A percentile compares a stretch with the other conserved stretches of the same genome.
Conservation (phyloP, 345 rosid genomes). For the Trapa incisa region DNA sequence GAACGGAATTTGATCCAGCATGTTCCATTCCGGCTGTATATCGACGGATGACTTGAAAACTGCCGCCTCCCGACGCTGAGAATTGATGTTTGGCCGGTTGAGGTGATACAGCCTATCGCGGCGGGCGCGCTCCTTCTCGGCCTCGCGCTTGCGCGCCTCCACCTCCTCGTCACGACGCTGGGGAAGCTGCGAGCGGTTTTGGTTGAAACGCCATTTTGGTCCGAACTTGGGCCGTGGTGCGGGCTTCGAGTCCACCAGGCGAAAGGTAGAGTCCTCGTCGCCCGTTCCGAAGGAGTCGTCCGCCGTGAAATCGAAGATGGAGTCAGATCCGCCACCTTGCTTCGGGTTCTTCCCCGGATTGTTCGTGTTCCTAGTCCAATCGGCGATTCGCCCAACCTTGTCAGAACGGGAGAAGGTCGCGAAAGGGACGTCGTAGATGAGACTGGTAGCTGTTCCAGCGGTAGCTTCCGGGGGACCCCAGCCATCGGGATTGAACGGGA, state of each 20-base stretch:
- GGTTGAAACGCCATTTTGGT: slow-evolving; percentile 81
- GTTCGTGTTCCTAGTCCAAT: slow-evolving; percentile 57
- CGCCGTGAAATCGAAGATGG: slow-evolving; percentile 71
- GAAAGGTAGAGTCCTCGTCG: slow-evolving; percentile 75
- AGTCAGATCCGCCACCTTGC: slow-evolving; percentile 22
- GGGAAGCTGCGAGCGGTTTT: slow-evolving; percentile 64
- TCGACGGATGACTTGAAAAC: slow-evolving; percentile 79
- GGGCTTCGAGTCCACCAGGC: slow-evolving; percentile 80
- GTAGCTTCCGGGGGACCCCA: slow-evolving; percentile 78
- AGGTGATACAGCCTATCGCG: slow-evolving; percentile 68
- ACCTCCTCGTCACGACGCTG: slow-evolving; percentile 97
- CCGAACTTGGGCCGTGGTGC: slow-evolving; percentile 83
- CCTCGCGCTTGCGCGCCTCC: slow-evolving; percentile 72
- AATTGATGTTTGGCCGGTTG: slow-evolving; percentile 56
- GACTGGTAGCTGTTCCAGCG: slow-evolving; percentile 24
- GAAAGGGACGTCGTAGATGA: slow-evolving; percentile 53
- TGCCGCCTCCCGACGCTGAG: slow-evolving; percentile 75
- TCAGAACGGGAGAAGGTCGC: slow-evolving; percentile 87
- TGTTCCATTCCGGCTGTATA: slow-evolving; percentile 96
- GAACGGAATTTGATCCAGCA: slow-evolving; percentile 96
- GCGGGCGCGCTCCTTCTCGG: slow-evolving; percentile 88
- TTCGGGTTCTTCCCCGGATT: slow-evolving; percentile 18
- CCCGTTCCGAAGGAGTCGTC: slow-evolving; percentile 57
- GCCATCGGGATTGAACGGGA: slow-evolving; percentile 80
- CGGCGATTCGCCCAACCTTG: slow-evolving; percentile 84